Evolutionary conservation across 2,329 filamentous ascomycete genomes (phyloP).

Genomic region (Fusarium longipes): DNA sequence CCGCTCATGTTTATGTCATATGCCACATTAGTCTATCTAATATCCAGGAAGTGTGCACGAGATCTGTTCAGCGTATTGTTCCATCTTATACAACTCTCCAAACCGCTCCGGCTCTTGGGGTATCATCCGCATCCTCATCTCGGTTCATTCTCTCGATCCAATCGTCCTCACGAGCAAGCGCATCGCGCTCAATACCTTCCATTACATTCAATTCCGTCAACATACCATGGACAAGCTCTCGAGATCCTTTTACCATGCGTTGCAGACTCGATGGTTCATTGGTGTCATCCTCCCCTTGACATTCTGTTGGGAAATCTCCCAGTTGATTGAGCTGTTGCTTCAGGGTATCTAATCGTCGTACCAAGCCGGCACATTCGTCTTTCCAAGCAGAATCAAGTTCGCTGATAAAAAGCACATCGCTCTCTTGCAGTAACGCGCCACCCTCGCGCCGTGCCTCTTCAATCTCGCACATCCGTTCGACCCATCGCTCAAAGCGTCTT

Average conservation of each 20-base stretch:
- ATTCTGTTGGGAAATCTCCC: constrained; percentile 45
- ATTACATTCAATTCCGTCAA: constrained; percentile 71
- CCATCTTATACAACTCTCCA: constrained; percentile 56
- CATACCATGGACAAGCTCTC: constrained; percentile 67
- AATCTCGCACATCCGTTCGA: constrained; percentile 59
- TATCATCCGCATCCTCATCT: constrained; percentile 53
- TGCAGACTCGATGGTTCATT: constrained; percentile 54
- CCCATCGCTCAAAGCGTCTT: constrained; percentile 70
- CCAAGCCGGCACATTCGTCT: constrained; percentile 65
- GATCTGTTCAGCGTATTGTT: background rate
- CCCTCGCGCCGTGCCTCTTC: constrained; percentile 57
- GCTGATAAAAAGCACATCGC: constrained; percentile 61
- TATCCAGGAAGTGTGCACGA: constrained; percentile 4
- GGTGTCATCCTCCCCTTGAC: constrained; percentile 3
- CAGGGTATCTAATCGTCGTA: constrained; percentile 67
- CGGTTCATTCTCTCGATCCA: constrained; percentile 69
- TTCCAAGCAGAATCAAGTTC: constrained; percentile 69
- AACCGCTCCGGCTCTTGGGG: constrained; percentile 58
- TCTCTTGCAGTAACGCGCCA: constrained; percentile 50
- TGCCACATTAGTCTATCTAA: background rate
- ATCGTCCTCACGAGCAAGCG: constrained; percentile 64
- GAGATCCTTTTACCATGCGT: constrained; percentile 60
- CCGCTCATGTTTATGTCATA: constrained; percentile 11
- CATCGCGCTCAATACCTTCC: constrained; percentile 69
- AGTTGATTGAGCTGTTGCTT: constrained; percentile 60